Evolutionary conservation across 345 rosid species (phyloP), one percentile per base, ranked within the genome.

Genomic region (Melaleuca quinquenervia): DNA sequence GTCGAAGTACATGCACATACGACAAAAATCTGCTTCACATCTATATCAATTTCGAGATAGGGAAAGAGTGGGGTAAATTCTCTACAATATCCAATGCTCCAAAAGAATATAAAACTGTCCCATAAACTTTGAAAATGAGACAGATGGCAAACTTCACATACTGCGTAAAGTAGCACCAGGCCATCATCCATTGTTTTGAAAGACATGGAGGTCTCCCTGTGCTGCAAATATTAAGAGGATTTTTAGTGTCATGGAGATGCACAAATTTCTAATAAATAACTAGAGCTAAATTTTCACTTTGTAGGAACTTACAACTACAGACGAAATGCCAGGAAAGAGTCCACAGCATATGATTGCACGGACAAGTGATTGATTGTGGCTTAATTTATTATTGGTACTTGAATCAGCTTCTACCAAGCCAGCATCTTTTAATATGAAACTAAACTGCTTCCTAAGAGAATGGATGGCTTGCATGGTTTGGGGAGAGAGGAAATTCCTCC

Each of bases 121-220:
- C 20, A 84, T 18, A 64, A 87, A 78, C 58, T 85, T n/a, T 54
- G 58, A 82, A 58, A 41, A 84, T 32, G 10, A 44, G 52, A 45
- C 32, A 12, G 36, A 44, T 36, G 50, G 44, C 78, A 76, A 41
- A 82, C 50, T 80, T 50, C 85, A 87, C 99, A 89, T 85, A 97
- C 99, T 51, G 94, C 94, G 32, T 96, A 96, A 62, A 96, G 90
- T 85, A 94, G 93, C 86, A 97, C 99, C 89, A 92, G 97, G 83
- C 99, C 99, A 88, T 97, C 99, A 88, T 94, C 98, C 99, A 96
- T 96, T 13, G 99, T 96, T 91, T 97, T 97, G 91, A 97, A 96
- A 51, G 98, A 93, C 97, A 96, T 94, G 56, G 98, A 94, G 56
- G 97, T 94, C 89, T 97, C 99, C 88, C 98, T 91, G 84, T 94